These are phyloP conservation scores for Croton setiger DNA, from an alignment of 441 rosid species.

Conservation along the genomic window DNA sequence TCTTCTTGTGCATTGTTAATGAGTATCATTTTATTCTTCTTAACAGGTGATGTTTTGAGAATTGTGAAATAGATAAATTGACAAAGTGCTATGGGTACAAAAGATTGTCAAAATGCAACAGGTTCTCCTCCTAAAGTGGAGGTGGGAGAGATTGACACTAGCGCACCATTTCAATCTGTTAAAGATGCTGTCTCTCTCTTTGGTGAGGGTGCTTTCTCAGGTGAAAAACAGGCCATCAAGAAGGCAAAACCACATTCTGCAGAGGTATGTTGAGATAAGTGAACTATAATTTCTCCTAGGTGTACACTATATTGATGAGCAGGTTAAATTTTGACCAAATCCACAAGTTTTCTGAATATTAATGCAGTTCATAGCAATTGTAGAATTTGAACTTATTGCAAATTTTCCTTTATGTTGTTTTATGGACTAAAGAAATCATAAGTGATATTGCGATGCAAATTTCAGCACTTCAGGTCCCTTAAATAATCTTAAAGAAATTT, in stretches of 20 bases:
- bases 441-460: not conserved
- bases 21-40: not conserved
- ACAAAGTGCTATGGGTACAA: conserved; percentile 64
- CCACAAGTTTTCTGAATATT: not conserved
- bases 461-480: not conserved
- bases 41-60: conserved; percentile 27
- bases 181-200: conserved; percentile 88
- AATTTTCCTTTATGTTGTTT: not conserved
- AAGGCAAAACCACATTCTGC: conserved; percentile 69
- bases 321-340: not conserved
- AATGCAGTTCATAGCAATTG: not conserved
- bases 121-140: conserved; percentile 63
- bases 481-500: not conserved
- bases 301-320: not conserved
- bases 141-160: conserved; percentile 97
- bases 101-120: conserved; percentile 46
- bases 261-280: conserved; percentile 48
- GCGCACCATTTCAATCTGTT: conserved; percentile 95
- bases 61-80: conserved; percentile 4
- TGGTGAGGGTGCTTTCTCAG: conserved; percentile 89
- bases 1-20: not conserved
- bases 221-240: conserved; percentile 67
- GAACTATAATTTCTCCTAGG: not conserved
- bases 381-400: not conserved
- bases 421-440: not conserved